Conservation (phyloP, 179 eudicot genomes). For the Beta macrorhiza region DNA sequence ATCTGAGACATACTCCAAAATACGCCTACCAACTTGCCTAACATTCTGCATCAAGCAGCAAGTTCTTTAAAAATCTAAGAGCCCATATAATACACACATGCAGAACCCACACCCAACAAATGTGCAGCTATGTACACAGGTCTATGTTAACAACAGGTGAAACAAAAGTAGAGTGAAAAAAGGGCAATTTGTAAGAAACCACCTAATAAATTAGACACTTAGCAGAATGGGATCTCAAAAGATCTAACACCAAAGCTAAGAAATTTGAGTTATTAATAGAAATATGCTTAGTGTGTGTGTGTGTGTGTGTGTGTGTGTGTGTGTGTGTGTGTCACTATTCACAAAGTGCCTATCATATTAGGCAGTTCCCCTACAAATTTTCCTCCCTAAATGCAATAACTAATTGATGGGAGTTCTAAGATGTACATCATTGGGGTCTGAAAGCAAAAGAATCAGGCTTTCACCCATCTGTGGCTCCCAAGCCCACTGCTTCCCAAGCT, state of each 20-base stretch:
- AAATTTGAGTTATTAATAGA: not conserved
- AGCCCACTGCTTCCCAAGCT: conserved; percentile 73
- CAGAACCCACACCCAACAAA: not conserved
- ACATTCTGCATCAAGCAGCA: conserved; percentile 62
- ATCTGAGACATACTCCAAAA: conserved; percentile 78
- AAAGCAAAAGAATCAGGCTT: conserved; percentile 86
- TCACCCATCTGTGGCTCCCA: conserved; percentile 95
- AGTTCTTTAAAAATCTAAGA: conserved; percentile 13
- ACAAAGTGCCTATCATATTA: not conserved
- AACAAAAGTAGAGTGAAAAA: not conserved
- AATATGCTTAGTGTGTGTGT: not conserved
- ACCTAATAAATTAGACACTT: not conserved
- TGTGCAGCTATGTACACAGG: conserved; percentile 2
- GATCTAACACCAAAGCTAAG: not conserved
- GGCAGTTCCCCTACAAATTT: not conserved
- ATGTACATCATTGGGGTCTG: conserved; percentile 94
- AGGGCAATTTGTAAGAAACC: not conserved
- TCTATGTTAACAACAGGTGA: conserved; percentile 7
- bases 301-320: not conserved
- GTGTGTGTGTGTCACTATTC: not conserved
- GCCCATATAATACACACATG: not conserved
- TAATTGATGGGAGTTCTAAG: conserved; percentile 14
- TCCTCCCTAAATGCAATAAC: not conserved
- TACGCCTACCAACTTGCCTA: conserved; percentile 78
- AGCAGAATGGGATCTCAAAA: not conserved